phyloP scores from a whole-genome alignment of 805 yeast species.

The Lachancea sp. region DNA sequence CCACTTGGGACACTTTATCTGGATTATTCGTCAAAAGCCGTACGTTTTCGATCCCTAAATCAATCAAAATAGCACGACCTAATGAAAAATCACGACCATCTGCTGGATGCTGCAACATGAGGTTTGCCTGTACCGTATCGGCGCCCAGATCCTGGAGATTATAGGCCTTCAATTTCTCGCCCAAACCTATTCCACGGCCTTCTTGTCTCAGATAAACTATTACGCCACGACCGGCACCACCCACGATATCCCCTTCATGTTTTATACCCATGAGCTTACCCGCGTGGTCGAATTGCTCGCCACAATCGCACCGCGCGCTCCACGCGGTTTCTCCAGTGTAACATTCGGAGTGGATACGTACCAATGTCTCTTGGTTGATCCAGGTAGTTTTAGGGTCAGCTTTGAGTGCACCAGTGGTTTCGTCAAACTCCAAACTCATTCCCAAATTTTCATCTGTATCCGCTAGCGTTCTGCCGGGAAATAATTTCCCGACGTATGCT shows the following conservation, averaged over 20 bases:
- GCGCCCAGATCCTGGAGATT: slow-evolving; percentile 97
- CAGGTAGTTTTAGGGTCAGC: slow-evolving; percentile 21
- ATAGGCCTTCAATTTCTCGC: slow-evolving; percentile 94
- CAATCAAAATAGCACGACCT: slow-evolving; percentile 88
- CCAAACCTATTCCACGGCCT: slow-evolving; percentile 98
- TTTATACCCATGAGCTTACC: slow-evolving; percentile 67
- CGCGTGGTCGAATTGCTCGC: slow-evolving; percentile 98
- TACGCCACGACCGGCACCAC: slow-evolving; percentile 80
- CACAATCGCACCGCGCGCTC: slow-evolving; percentile 99
- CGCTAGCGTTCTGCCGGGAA: slow-evolving; percentile 76
- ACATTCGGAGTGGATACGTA: slow-evolving; percentile 93
- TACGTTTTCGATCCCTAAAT: slow-evolving; percentile 66
- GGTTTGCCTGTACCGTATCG: slow-evolving; percentile 94
- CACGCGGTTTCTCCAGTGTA: slow-evolving; percentile 99
- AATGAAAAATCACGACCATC: slow-evolving; percentile 92
- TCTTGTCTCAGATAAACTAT: slow-evolving; percentile 95
- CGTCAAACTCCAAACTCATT: slow-evolving; percentile 38
- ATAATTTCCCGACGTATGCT: slow-evolving; percentile 84
- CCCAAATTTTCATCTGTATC: slow-evolving; percentile 49
- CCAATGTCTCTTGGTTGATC: slow-evolving; percentile 44
- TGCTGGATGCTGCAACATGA: slow-evolving; percentile 91
- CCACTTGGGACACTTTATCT: slow-evolving; percentile 91
- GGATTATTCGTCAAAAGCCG: slow-evolving; percentile 90
- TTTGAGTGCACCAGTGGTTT: slow-evolving; percentile 31
- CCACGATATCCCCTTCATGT: slow-evolving; percentile 33